phyloP scores from a whole-genome alignment of 2,329 filamentous ascomycete species.

The Pseudocercospora macadamiae region DNA sequence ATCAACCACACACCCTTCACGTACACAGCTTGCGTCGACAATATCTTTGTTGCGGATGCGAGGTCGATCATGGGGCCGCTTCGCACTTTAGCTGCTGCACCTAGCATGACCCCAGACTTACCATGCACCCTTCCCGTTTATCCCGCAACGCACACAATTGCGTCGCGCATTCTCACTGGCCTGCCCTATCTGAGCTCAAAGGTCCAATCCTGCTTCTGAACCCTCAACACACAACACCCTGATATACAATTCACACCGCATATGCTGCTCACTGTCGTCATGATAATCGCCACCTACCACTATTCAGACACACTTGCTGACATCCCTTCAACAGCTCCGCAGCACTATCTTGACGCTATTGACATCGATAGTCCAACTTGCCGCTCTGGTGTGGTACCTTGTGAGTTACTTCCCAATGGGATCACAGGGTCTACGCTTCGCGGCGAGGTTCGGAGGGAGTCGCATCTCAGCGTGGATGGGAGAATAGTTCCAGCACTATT shows the following conservation, averaged over 20 bases:
- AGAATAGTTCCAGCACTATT: slow-evolving; percentile 52
- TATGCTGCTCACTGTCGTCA: slow-evolving; percentile 14
- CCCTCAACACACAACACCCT: neutral
- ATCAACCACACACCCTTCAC: slow-evolving; percentile 18
- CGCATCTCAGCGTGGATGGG: slow-evolving; percentile 88
- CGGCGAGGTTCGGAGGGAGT: slow-evolving; percentile 81
- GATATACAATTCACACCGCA: slow-evolving; percentile 11
- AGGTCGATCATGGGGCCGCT: slow-evolving; percentile 28
- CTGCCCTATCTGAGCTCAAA: slow-evolving; percentile 22
- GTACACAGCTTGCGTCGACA: slow-evolving; percentile 22
- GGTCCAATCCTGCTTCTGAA: slow-evolving; percentile 7
- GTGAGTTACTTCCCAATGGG: slow-evolving; percentile 99
- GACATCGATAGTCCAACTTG: slow-evolving; percentile 80
- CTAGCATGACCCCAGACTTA: slow-evolving; percentile 14
- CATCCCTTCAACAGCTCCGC: slow-evolving; percentile 64
- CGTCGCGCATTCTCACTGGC: slow-evolving; percentile 17
- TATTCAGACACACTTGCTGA: slow-evolving; percentile 31
- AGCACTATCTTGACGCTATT: slow-evolving; percentile 83
- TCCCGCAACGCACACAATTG: slow-evolving; percentile 11
- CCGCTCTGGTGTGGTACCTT: slow-evolving; percentile 86
- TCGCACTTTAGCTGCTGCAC: slow-evolving; percentile 22
- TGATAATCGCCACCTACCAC: slow-evolving; percentile 9
- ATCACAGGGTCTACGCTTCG: slow-evolving; percentile 80
- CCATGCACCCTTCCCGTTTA: slow-evolving; percentile 18
- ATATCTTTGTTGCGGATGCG: slow-evolving; percentile 29